Conservation (phyloP, 176 grass and related monocot genomes). For the Ananas comosus region DNA sequence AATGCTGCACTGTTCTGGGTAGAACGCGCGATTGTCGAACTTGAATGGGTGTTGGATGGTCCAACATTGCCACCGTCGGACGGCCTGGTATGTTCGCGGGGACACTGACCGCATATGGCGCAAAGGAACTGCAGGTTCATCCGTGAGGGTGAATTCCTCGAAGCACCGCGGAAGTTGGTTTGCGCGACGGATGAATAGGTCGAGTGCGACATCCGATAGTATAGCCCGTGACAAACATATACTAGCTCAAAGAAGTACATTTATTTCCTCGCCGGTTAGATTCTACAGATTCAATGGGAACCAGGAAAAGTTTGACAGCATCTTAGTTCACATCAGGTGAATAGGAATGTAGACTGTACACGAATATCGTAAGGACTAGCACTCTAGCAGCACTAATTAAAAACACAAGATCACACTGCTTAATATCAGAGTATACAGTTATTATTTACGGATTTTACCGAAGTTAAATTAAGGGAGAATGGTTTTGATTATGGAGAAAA, state of each 20-base stretch:
- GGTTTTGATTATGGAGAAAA: too few relatives aligned
- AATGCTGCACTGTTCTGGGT: slow-evolving; percentile 70
- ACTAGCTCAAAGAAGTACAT: background rate
- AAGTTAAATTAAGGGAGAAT: too few relatives aligned
- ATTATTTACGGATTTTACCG: too few relatives aligned
- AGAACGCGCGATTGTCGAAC: slow-evolving; percentile 83
- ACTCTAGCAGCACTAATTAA: too few relatives aligned
- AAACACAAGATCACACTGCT: too few relatives aligned
- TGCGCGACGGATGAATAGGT: slow-evolving; percentile 73
- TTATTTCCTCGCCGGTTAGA: background rate
- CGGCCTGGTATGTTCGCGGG: slow-evolving; percentile 46
- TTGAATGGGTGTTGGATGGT: slow-evolving; percentile 39
- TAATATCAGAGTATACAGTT: too few relatives aligned
- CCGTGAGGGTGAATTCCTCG: slow-evolving; percentile 30
- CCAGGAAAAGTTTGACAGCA: background rate
- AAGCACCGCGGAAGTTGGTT: slow-evolving; percentile 59
- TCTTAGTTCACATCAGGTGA: too few relatives aligned
- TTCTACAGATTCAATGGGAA: slow-evolving; percentile 1
- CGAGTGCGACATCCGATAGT: slow-evolving; percentile 76
- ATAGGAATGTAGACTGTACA: too few relatives aligned
- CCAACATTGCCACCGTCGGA: slow-evolving; percentile 58
- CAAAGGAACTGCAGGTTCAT: slow-evolving; percentile 66
- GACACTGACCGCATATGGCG: slow-evolving; percentile 71
- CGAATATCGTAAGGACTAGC: too few relatives aligned
- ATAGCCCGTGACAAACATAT: slow-evolving; percentile 33